Evolutionary conservation across 768 basidiomycete genomes (phyloP).

Genomic region (Scleroderma bovista): DNA sequence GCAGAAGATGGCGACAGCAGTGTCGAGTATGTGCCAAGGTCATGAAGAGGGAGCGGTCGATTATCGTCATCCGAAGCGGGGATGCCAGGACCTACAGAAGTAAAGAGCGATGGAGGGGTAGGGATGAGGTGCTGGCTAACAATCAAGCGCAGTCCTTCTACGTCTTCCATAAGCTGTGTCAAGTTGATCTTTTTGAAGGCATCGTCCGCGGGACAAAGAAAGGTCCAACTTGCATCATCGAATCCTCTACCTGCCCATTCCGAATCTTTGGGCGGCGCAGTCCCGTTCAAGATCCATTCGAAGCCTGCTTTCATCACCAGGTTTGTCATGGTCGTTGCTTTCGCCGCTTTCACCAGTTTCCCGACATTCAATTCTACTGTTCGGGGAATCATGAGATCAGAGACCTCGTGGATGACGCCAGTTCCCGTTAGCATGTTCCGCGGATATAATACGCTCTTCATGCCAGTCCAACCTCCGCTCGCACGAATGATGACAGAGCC

Average conservation of each 20-base stretch:
- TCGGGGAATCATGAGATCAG: constrained; percentile 81
- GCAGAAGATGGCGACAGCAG: constrained; percentile 58
- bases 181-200: constrained; percentile 88
- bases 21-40: constrained; percentile 70
- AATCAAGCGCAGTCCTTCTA: constrained; percentile 47
- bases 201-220: constrained; percentile 87
- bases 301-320: constrained; percentile 81
- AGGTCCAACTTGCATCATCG: constrained; percentile 67
- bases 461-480: constrained; percentile 76
- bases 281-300: constrained; percentile 88
- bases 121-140: constrained; percentile 77
- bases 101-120: constrained; percentile 23
- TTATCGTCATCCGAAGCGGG: constrained; percentile 52
- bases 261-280: constrained; percentile 65
- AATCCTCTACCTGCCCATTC: constrained; percentile 51
- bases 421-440: constrained; percentile 76
- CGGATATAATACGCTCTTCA: constrained; percentile 55
- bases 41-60: constrained; percentile 64
- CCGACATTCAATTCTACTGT: constrained; percentile 80
- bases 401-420: constrained; percentile 87
- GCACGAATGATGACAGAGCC: constrained; percentile 44
- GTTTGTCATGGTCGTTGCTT: constrained; percentile 83
- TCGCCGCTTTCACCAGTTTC: constrained; percentile 88
- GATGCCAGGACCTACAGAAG: constrained; percentile 18
- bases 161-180: constrained; percentile 60